Evolutionary conservation across 1,284 basidiomycete genomes (phyloP), one percentile per base, ranked within the genome.

Genomic region (Mycena sp.): DNA sequence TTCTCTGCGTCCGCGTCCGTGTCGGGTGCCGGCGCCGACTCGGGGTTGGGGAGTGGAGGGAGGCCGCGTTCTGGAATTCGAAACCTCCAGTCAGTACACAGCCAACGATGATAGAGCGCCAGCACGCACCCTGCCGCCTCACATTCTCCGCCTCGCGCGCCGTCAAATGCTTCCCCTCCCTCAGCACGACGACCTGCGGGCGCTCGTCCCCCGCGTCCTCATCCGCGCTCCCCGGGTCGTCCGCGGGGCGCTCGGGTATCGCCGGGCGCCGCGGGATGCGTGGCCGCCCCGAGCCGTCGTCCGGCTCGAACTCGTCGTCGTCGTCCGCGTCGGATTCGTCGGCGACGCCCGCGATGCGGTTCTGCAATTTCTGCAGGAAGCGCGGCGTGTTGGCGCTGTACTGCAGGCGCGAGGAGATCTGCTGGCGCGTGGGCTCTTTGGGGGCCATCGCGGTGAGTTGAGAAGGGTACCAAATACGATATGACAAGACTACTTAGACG

Each of bases 181-280:
- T 92, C 68, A 96, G 74, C 10, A 96, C 94, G 2, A 96, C 92
- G 3, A 96, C 87, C 73, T 93, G 91, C 9, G 94, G 94, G 67
- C 85, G 88, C 76, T 96, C 94, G 68, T 95, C 94, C 0, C 76
- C 86, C 19, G 83, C 85, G 53, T 94, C 91, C 60, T 94, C 94
- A 64, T 87, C 88, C 21, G 82, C 88, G 70, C 88, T 91, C 45
- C 91, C 91, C 43, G 86, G 87, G 68, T 94, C 87, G 64, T 88
- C 87, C 26, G 83, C 85, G 0, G 89, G 89, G 32, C 91, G 83
- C 69, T 87, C 81, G 21, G 90, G 89, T 25, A 91, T 90, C n/a
- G 86, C 76, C 43, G 90, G 90, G 28, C 90, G 85, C 67, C 82
- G 81, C n/a, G 89, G 91, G 50, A 92, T 92, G 12, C 90, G 89